A percentile compares a stretch with the other conserved stretches of the same genome.
Conservation (phyloP, 164 flowering plant species). For the Liriodendron chinense region DNA sequence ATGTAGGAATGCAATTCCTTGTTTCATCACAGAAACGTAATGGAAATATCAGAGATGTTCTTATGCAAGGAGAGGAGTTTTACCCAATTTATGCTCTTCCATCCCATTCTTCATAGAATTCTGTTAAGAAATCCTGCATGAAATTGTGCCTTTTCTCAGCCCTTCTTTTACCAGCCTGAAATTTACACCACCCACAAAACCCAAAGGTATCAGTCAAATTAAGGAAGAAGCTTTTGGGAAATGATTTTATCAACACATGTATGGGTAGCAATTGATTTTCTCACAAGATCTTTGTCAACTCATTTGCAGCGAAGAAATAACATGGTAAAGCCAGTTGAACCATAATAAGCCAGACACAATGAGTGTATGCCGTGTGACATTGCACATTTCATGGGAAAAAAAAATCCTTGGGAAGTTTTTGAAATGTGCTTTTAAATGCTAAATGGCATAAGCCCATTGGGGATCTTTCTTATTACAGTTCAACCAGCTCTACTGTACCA, state of each 20-base stretch:
- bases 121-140: slow-evolving; percentile 70
- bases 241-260: neutral
- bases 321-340: too few relatives aligned
- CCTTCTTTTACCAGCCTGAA: slow-evolving; percentile 80
- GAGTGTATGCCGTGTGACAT: too few relatives aligned
- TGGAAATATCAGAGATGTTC: neutral
- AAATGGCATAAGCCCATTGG: too few relatives aligned
- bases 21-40: neutral
- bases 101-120: slow-evolving; percentile 89
- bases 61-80: slow-evolving; percentile 1
- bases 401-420: too few relatives aligned
- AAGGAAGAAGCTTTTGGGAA: neutral
- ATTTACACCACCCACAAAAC: slow-evolving; percentile 4
- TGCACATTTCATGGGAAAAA: too few relatives aligned
- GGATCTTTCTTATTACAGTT: too few relatives aligned
- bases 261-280: too few relatives aligned
- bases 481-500: too few relatives aligned
- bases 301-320: too few relatives aligned
- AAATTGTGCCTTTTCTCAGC: slow-evolving; percentile 90
- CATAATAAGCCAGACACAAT: too few relatives aligned
- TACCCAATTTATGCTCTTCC: slow-evolving; percentile 50
- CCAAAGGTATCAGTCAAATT: slow-evolving; percentile 3
- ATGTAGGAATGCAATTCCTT: neutral
- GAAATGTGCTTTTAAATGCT: too few relatives aligned
- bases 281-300: too few relatives aligned